Conservation (phyloP, 1,284 basidiomycete species). For the Wallemia mellicola region DNA sequence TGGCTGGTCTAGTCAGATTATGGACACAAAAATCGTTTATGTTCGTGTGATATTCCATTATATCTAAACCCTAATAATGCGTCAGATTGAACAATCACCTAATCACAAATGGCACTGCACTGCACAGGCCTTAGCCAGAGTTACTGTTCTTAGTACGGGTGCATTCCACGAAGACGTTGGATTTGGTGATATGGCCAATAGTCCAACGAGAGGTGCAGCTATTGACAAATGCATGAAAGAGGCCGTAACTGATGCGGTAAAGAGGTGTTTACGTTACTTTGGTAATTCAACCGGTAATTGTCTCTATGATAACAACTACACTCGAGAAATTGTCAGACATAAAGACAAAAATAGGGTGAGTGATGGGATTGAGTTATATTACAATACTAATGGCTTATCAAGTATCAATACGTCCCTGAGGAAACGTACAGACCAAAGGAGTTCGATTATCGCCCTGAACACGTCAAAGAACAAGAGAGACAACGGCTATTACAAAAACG, state of each 20-base stretch:
- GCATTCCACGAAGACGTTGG: constrained; percentile 77
- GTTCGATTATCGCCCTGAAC: constrained; percentile 21
- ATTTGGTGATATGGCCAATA: constrained; percentile 61
- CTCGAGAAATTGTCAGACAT: constrained; percentile 55
- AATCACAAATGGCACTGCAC: constrained; percentile 36
- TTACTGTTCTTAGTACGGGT: constrained; percentile 54
- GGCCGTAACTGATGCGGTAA: constrained; percentile 77
- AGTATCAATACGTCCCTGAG: constrained; percentile 46
- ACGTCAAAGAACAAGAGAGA: not conserved
- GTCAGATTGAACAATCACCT: constrained; percentile 38
- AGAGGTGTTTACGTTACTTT: constrained; percentile 67
- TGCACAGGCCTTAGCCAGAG: constrained; percentile 53
- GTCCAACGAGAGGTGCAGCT: constrained; percentile 50
- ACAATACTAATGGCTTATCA: not conserved
- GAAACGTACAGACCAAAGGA: constrained; percentile 49
- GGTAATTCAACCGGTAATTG: constrained; percentile 87
- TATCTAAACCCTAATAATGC: constrained; percentile 5
- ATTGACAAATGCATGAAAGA: constrained; percentile 96
- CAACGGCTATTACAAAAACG: constrained; percentile 2
- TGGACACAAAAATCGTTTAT: constrained; percentile 37
- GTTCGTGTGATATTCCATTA: constrained; percentile 12
- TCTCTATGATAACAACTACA: constrained; percentile 70
- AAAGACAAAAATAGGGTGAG: constrained; percentile 21
- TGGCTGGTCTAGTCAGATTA: constrained; percentile 72
- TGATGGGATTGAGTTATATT: not conserved